Conservation (phyloP, 192 early-diverging fungal species). For the Coemansia asiatica region DNA sequence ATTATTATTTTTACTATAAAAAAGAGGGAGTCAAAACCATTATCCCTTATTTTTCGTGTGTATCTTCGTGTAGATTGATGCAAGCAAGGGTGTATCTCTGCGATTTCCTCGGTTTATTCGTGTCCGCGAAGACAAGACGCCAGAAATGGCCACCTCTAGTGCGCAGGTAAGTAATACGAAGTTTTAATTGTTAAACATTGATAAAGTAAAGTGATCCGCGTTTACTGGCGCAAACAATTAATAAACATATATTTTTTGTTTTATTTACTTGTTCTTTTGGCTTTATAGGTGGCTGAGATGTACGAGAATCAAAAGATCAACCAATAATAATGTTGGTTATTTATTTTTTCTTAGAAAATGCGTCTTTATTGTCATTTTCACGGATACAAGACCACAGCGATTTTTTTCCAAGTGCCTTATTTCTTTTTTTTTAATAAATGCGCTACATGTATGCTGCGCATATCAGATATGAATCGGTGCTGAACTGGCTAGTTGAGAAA, state of each 20-base stretch:
- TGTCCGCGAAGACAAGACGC: slow-evolving; percentile 91
- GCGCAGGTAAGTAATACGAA: slow-evolving; percentile 63
- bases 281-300: slow-evolving; percentile 57
- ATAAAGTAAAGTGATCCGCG: background rate
- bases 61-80: slow-evolving; percentile 60
- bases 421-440: background rate
- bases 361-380: background rate
- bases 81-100: slow-evolving; percentile 88
- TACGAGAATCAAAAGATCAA: slow-evolving; percentile 58
- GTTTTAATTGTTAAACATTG: slow-evolving; percentile 12
- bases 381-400: background rate
- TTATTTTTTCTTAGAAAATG: background rate
- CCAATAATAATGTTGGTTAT: slow-evolving; percentile 13
- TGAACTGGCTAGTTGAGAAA: background rate
- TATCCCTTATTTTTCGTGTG: slow-evolving; percentile 8
- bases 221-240: background rate
- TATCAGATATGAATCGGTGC: background rate
- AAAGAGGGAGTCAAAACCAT: background rate
- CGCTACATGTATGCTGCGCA: background rate
- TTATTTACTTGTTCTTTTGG: slow-evolving; percentile 6
- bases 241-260: no score
- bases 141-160: slow-evolving; percentile 89
- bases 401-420: background rate
- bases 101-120: slow-evolving; percentile 97
- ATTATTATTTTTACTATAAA: slow-evolving; percentile 1